Evolutionary conservation across 352 stramenopile species (phyloP).

Genomic region (Albugo candida): DNA sequence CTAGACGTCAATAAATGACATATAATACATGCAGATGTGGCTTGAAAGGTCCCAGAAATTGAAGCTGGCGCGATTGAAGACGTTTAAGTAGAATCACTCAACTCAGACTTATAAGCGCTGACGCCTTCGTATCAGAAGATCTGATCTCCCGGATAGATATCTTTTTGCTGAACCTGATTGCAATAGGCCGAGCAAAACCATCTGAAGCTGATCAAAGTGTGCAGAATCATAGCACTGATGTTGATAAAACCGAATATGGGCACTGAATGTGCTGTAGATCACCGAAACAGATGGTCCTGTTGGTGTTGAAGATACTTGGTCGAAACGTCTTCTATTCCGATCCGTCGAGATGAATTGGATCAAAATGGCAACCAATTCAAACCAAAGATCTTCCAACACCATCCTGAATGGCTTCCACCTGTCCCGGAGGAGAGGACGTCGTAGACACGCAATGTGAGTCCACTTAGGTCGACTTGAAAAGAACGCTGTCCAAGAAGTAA

Average conservation of each 20-base stretch:
- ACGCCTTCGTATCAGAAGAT: too few species aligned
- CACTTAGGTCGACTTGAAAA: neutral
- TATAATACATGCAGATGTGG: too few species aligned
- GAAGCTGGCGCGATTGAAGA: too few species aligned
- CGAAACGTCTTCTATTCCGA: slow-evolving; percentile 5
- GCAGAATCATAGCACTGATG: too few species aligned
- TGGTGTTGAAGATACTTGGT: neutral
- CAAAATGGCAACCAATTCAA: slow-evolving; percentile 1
- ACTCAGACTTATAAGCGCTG: too few species aligned
- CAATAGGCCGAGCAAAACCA: too few species aligned
- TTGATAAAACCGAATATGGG: neutral
- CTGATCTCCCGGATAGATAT: too few species aligned
- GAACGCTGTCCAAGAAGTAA: neutral
- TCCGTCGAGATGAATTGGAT: slow-evolving; percentile 6
- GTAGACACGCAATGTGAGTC: neutral
- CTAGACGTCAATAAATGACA: too few species aligned
- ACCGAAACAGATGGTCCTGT: neutral
- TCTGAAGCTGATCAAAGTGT: too few species aligned
- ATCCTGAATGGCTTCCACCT: neutral
- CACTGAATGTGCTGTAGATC: slow-evolving; percentile 1
- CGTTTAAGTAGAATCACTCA: too few species aligned
- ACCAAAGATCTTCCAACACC: slow-evolving; percentile 2
- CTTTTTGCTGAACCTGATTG: too few species aligned
- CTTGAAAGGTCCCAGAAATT: too few species aligned
- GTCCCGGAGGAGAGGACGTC: neutral